phyloP scores from a whole-genome alignment of 192 early-diverging fungal species.

The Backusella sp. region DNA sequence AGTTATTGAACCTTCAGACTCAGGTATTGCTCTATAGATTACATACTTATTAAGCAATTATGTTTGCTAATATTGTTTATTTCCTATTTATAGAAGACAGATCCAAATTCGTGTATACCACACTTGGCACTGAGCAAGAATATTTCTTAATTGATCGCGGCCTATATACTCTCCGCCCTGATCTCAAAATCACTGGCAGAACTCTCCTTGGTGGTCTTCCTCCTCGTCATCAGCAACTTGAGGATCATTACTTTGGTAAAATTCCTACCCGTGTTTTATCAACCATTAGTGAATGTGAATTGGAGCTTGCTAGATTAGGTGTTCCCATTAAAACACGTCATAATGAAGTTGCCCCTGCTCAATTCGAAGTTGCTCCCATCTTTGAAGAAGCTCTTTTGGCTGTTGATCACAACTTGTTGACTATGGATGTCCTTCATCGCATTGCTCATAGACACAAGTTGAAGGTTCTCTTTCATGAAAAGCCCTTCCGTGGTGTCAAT shows the following conservation, averaged over 20 bases:
- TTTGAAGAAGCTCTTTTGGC: conserved; percentile 95
- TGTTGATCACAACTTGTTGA: conserved; percentile 97
- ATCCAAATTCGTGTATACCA: conserved; percentile 82
- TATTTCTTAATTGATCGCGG: conserved; percentile 97
- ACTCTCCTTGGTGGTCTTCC: conserved; percentile 91
- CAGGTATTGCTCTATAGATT: background rate
- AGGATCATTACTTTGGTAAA: conserved; percentile 99
- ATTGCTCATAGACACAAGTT: conserved; percentile 96
- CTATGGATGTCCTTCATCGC: conserved; percentile 95
- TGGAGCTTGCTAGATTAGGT: conserved; percentile 90
- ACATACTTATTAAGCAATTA: background rate
- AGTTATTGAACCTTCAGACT: conserved; percentile 55
- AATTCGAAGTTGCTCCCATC: conserved; percentile 97
- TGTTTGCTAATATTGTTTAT: background rate
- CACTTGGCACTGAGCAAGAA: conserved; percentile 96
- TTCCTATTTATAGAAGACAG: background rate
- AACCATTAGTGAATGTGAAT: conserved; percentile 88
- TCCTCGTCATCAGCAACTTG: conserved; percentile 97
- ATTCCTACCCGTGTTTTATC: conserved; percentile 91
- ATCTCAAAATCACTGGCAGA: conserved; percentile 94
- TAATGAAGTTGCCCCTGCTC: conserved; percentile 97
- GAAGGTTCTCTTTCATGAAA: conserved; percentile 97
- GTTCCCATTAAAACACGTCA: conserved; percentile 98
- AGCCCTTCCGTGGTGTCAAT: conserved; percentile 98
- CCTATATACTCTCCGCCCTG: conserved; percentile 90